Conservation (phyloP, 345 rosid genomes). For the Raphanus sativus region DNA sequence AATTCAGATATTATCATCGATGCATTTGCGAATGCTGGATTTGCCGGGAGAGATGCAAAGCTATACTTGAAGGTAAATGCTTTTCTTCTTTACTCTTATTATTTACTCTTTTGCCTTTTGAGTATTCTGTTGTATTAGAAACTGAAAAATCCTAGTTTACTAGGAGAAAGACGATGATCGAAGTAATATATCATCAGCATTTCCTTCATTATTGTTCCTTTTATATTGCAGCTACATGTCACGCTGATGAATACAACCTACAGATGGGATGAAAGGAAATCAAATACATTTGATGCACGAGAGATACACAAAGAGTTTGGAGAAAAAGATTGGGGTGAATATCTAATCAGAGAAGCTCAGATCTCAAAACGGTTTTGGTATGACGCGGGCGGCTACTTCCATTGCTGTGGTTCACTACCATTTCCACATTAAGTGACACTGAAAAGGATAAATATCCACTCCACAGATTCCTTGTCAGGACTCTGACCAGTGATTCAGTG, state of each 20-base stretch:
- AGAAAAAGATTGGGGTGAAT: conserved; percentile 74
- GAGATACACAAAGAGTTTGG: conserved; percentile 63
- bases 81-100: neutral
- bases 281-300: conserved; percentile 60
- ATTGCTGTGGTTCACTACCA: conserved; percentile 76
- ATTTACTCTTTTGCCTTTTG: neutral
- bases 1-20: conserved; percentile 68
- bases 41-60: conserved; percentile 69
- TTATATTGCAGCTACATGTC: conserved; percentile 69
- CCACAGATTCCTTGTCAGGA: neutral
- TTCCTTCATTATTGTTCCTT: neutral
- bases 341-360: conserved; percentile 83
- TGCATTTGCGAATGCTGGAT: conserved; percentile 76
- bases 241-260: conserved; percentile 75
- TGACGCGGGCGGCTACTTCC: conserved; percentile 68
- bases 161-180: neutral
- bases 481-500: neutral
- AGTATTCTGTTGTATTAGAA: neutral
- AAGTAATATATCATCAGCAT: neutral
- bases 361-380: conserved; percentile 67
- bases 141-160: neutral
- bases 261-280: conserved; percentile 38
- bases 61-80: conserved; percentile 61
- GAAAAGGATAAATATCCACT: neutral
- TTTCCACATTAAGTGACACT: conserved; percentile 46